phyloP scores from a whole-genome alignment of 1,284 basidiomycete genomes.

The Leccinum pseudoinsigne region DNA sequence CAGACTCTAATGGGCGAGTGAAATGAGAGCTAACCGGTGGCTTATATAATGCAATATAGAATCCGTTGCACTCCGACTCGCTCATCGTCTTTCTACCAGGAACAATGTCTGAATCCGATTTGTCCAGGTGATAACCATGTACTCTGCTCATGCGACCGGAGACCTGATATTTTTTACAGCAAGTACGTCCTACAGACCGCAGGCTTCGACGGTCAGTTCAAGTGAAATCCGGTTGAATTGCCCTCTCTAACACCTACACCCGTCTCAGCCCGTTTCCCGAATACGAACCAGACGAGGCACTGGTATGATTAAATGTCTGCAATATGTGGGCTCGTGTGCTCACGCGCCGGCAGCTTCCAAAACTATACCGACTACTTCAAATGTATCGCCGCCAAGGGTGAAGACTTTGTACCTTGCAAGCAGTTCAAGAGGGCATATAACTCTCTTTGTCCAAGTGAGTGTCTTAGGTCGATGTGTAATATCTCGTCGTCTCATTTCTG shows the following conservation, averaged over 20 bases:
- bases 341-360: conserved; percentile 66
- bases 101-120: conserved; percentile 57
- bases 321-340: conserved; percentile 5
- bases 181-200: conserved; percentile 86
- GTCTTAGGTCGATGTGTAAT: conserved; percentile 5
- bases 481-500: conserved; percentile 14
- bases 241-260: conserved; percentile 12
- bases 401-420: conserved; percentile 97
- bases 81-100: conserved; percentile 21
- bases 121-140: conserved; percentile 47
- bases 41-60: conserved; percentile 29
- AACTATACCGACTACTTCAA: conserved; percentile 99
- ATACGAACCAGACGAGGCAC: conserved; percentile 94
- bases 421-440: conserved; percentile 98
- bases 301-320: conserved; percentile 55
- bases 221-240: neutral
- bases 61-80: conserved; percentile 43
- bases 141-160: neutral
- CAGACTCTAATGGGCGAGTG: too few species aligned
- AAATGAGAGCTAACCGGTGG: conserved; percentile 2
- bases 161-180: conserved; percentile 40
- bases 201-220: conserved; percentile 74
- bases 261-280: conserved; percentile 84
- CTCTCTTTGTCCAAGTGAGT: conserved; percentile 97
- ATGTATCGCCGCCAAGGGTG: conserved; percentile 96